These are phyloP conservation scores for Bolboschoenus planiculmis DNA, from an alignment of 176 grass and related monocot species.

Conservation along the genomic window DNA sequence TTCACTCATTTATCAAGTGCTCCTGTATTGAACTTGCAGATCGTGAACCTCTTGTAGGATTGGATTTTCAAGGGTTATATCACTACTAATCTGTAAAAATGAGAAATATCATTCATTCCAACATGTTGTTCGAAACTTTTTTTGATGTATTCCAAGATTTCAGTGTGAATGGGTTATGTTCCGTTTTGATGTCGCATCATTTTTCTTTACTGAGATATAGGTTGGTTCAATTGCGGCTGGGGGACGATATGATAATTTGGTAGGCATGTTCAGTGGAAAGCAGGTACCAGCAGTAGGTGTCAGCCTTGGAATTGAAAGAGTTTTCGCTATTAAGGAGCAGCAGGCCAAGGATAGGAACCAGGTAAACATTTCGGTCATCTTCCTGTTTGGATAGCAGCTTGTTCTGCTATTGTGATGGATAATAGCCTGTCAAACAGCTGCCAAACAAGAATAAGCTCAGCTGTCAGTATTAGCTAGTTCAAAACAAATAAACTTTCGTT, in stretches of 20 bases:
- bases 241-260: constrained; percentile 82
- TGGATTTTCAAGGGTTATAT: neutral
- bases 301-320: constrained; percentile 95
- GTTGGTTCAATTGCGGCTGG: constrained; percentile 96
- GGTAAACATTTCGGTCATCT: constrained; percentile 28
- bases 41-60: neutral
- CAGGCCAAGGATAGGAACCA: constrained; percentile 73
- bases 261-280: constrained; percentile 94
- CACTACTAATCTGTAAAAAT: neutral
- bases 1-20: neutral
- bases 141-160: neutral
- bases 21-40: neutral
- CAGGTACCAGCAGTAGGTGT: constrained; percentile 92
- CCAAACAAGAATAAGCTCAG: neutral
- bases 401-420: neutral
- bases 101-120: neutral
- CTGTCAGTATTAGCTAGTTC: neutral
- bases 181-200: neutral
- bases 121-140: neutral
- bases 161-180: neutral
- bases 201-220: constrained; percentile 31
- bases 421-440: neutral
- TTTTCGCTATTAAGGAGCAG: constrained; percentile 93
- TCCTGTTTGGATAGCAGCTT: neutral
- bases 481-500: neutral